Evolutionary conservation across 306 rosid species (phyloP), one percentile per base, ranked within the genome.

Genomic region (Ochetophila trinervis): DNA sequence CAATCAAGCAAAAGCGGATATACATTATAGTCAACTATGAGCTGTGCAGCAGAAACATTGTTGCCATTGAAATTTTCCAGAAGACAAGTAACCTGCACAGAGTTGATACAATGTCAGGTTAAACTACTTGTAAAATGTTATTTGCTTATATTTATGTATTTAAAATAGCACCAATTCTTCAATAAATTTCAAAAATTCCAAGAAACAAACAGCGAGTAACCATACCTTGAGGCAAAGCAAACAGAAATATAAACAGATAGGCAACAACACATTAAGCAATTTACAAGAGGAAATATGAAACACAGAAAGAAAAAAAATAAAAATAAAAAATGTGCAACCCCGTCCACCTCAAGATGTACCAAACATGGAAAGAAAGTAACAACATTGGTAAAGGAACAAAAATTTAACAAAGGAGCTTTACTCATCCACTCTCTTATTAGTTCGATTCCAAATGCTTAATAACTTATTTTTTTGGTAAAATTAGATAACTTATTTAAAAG

Each of bases 1-100:
- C 94, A 89, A 82, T 90, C 90, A 23, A 93, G 88, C 85, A 93
- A 78, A 60, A 86, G 87, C 37, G 96, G 87, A 81, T 87, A 90
- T 60, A 93, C 61, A 73, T 73, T 77, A 63, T 68, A 48, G 68
- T 84, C 91, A 56, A 61, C 20, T 70, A 93, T 76, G 66, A 87
- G 87, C 74, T 42, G 76, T 65, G 73, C 65, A 36, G 87, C 72
- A 78, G 74, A 66, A 40, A 67, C 47, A 49, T 63, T 6, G 53
- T 74, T 76, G 56, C 67, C 77, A 55, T 80, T 82, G 58, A 72
- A 65, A 77, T 73, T 72, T 73, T 86, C 88, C 68, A 89, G 71
- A 66, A 93, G 93, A 65, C 76, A 76, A 66, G 77, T 70, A 55
- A 93, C 95, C 98, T 93, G 78, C 65, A 82, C 55, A 58, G 23